A percentile compares a stretch with the other conserved stretches of the same genome.
phyloP scores from a whole-genome alignment of 1,284 basidiomycete genomes.

The Ustilago esculenta region DNA sequence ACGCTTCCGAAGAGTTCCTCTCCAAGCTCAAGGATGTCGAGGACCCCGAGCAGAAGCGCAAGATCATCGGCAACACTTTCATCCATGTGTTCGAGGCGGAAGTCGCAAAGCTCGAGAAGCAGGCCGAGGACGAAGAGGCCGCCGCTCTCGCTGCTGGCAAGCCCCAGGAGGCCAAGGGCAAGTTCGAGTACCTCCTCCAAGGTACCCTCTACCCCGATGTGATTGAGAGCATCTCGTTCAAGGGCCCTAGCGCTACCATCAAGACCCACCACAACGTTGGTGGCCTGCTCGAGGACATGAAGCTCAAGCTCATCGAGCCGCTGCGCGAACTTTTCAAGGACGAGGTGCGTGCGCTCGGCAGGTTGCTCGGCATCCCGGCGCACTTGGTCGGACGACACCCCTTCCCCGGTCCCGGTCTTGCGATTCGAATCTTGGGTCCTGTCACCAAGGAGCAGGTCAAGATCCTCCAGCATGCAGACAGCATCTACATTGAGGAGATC shows the following conservation, averaged over 20 bases:
- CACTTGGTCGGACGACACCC: conserved; percentile 96
- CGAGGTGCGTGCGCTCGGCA: conserved; percentile 92
- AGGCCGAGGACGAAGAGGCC: conserved; percentile 76
- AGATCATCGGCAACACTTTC: conserved; percentile 99
- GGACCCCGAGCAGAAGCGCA: conserved; percentile 96
- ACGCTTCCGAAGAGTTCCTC: conserved; percentile 93
- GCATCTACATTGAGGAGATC: conserved; percentile 98
- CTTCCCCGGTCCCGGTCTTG: conserved; percentile 98
- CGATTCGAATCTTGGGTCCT: conserved; percentile 97
- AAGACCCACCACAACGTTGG: conserved; percentile 99
- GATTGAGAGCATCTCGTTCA: conserved; percentile 99
- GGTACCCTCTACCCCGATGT: conserved; percentile 99
- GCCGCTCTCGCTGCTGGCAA: conserved; percentile 72
- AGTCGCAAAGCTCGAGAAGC: conserved; percentile 86
- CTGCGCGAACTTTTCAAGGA: conserved; percentile 98
- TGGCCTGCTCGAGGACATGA: conserved; percentile 96
- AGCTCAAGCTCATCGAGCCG: conserved; percentile 97
- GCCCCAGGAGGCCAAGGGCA: conserved; percentile 71
- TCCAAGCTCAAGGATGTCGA: conserved; percentile 87
- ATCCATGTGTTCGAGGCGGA: conserved; percentile 97
- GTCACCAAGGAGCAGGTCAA: conserved; percentile 92
- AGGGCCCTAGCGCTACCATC: conserved; percentile 97
- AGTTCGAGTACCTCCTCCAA: conserved; percentile 95
- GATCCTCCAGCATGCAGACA: conserved; percentile 93
- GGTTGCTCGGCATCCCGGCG: conserved; percentile 87